Evolutionary conservation across 768 basidiomycete genomes (phyloP), one percentile per base, ranked within the genome.

Genomic region (Trametes maxima): DNA sequence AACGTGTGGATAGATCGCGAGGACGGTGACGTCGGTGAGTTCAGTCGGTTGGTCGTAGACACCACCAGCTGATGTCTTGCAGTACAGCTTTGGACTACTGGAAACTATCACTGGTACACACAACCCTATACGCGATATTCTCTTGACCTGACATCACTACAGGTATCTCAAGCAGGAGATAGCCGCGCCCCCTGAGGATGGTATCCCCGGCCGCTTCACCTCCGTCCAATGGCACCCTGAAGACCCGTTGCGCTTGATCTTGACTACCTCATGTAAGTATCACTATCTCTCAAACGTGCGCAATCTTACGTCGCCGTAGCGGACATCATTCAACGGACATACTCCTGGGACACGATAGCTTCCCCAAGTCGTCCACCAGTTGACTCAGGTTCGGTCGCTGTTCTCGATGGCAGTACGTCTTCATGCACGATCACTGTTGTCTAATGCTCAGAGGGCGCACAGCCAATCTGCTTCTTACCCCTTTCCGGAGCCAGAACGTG

Each of bases 141-240:
- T 65, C 39, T 39, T 35, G 22, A 46, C n/a, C 37, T 8, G n/a
- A 40, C 19, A 14, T 13, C 6, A 21, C 12, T 48, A 39, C 43
- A 92, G 90, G 90, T 97, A 98, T 76, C 82, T 98, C 60, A 98
- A 98, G 74, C 94, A 96, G 71, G 93, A 95, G 70, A 78, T 97
- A 37, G 68, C 75, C 19, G 84, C 87, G 0, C 80, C 83, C 1
- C 46, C 66, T 1, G 53, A 69, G 10, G 60, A 69, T 10, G 73
- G 69, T 5, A 40, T 65, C 39, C 74, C 77, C 16, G 76, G 75
- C 16, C 82, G 85, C 51, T 94, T 96, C 68, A 91, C 86, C 0
- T 86, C 83, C 6, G 78, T 95, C 13, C 65, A 69, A 16, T 99
- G 96, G 96, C 94, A 98, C 70, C 90, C 95, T 0, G 97, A 98